Base-by-base conservation (phyloP, 495 filamentous ascomycete species). In the Talaromyces liani region DNA sequence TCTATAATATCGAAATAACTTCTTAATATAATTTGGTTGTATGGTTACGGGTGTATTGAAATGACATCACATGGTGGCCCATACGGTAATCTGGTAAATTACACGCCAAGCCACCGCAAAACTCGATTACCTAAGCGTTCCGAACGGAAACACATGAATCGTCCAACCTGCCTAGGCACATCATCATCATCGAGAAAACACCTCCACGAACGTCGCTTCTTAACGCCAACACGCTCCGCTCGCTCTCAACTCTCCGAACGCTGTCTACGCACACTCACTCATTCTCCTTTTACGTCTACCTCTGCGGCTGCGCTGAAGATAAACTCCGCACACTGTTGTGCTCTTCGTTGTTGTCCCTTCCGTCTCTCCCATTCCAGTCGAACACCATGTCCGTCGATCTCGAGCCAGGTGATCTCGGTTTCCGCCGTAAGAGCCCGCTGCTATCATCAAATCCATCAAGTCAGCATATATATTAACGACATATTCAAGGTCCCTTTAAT, bases 371-470 rank as follows among this genome's bases (percentile, higher is more conserved):
- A 53, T 25, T 60, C n/a, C 49, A 54, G 58, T 58, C 53, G 16
- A 53, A 27, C 80, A 82, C 62, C 74, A 98, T 98, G 94, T 96
- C 93, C 65, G 86, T 98, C 73, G 88, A 96, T 70, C 88, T 98
- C 71, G 88, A 94, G 66, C 95, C 94, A 45, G 74, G 82, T 64
- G 94, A 98, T 84, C 86, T 98, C 65, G 87, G 88, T 79, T 98
- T 98, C 81, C 88, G 88, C 72, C 89, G 94, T 97, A 82, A 67
- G 91, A 81, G 66, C 64, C 72, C 45, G 59, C 41, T 53, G 18
- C 6, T 41, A 20, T 47, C 45, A 63, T 25, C 10, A 29, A 14
- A 22, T 14, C 6, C 4, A 24, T 22, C 36, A 16, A 45, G 41
- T 10, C 29, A 53, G 36, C 56, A 63, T 29, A 18, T 73, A 68